Evolutionary conservation across 2,329 filamentous ascomycete genomes (phyloP).

Genomic region (Lasiodiplodia theobromae): DNA sequence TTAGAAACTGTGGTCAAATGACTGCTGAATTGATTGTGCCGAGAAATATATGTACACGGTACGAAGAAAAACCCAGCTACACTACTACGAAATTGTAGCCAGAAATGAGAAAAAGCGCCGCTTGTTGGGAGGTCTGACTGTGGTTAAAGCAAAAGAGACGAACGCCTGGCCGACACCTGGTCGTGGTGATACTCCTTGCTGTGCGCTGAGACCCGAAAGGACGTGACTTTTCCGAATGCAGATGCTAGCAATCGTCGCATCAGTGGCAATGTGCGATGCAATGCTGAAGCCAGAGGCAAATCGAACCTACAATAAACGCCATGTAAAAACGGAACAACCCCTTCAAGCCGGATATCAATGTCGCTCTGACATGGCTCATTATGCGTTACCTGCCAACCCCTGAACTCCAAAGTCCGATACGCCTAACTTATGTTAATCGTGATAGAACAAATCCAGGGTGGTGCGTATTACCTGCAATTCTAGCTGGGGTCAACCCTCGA

Average conservation of each 20-base stretch:
- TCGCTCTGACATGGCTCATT: conserved; percentile 16
- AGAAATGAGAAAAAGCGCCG: not conserved
- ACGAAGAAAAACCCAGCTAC: not conserved
- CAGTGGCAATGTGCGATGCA: not conserved
- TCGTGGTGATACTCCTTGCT: not conserved
- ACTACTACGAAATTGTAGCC: not conserved
- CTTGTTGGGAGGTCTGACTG: not conserved
- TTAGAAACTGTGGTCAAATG: not conserved
- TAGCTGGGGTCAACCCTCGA: conserved; percentile 11
- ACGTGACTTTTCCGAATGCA: not conserved
- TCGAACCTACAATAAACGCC: not conserved
- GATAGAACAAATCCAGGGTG: not conserved
- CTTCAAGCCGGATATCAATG: conserved; percentile 18
- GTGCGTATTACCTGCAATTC: not conserved
- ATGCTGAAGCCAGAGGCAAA: not conserved
- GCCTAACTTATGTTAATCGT: not conserved
- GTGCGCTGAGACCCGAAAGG: not conserved
- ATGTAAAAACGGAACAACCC: not conserved
- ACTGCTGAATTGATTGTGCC: not conserved
- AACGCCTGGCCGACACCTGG: not conserved
- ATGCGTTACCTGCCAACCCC: conserved; percentile 16
- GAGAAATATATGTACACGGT: conserved; percentile 12
- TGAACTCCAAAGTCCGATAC: conserved; percentile 8
- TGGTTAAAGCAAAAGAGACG: not conserved
- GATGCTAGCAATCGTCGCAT: not conserved